Percentiles rank a stretch among this genome's conserved stretches.
phyloP scores from a whole-genome alignment of 2,329 filamentous ascomycete species.

The Fusarium pilosicola region DNA sequence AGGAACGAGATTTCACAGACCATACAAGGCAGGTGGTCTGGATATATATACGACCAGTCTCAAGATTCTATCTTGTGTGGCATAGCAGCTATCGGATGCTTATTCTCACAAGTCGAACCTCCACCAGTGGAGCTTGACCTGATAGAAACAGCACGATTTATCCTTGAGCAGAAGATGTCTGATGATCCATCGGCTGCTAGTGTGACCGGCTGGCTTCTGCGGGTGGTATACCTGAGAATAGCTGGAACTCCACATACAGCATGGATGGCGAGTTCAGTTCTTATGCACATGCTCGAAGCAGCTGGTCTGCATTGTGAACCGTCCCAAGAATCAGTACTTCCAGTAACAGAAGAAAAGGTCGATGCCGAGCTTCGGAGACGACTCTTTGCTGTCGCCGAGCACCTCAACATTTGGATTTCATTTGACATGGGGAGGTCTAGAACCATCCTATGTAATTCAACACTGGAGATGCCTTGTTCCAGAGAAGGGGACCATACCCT shows the following conservation, averaged over 20 bases:
- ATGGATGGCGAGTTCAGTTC: constrained; percentile 66
- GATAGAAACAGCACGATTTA: constrained; percentile 55
- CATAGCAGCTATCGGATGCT: constrained; percentile 63
- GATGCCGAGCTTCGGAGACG: constrained; percentile 54
- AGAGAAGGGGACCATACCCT: constrained; percentile 54
- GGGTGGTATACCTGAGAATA: constrained; percentile 63
- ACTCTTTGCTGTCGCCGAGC: constrained; percentile 62
- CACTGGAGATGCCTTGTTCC: constrained; percentile 52
- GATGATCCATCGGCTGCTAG: constrained; percentile 49
- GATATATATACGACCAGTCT: constrained; percentile 23
- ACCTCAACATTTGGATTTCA: constrained; percentile 68
- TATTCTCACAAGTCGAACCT: constrained; percentile 59
- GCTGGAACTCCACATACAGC: constrained; percentile 63
- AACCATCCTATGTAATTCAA: constrained; percentile 59
- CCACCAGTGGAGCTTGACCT: constrained; percentile 56
- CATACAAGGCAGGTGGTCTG: constrained; percentile 49
- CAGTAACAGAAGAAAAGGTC: constrained; percentile 37
- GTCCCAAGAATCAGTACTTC: constrained; percentile 41
- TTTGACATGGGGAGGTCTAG: constrained; percentile 67
- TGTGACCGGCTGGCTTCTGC: constrained; percentile 63
- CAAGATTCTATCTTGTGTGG: constrained; percentile 58
- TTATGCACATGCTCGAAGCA: constrained; percentile 68
- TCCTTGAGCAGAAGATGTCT: constrained; percentile 55
- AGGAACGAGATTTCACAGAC: constrained; percentile 45
- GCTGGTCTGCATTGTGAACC: constrained; percentile 58